A percentile compares a stretch with the other conserved stretches of the same genome.
Evolutionary conservation across 2,329 filamentous ascomycete genomes (phyloP).

Genomic region (Xylaria sp.): DNA sequence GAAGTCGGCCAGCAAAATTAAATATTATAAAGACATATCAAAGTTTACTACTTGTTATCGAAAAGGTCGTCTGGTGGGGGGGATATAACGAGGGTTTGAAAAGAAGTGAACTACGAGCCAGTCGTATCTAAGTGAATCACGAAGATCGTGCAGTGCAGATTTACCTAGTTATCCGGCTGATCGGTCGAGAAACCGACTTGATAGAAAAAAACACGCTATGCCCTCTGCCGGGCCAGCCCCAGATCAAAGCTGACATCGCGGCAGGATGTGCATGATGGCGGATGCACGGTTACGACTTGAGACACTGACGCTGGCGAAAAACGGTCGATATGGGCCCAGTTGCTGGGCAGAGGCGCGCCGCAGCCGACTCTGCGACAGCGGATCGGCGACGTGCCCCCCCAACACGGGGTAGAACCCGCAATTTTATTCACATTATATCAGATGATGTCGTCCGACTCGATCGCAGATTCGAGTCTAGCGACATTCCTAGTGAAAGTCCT

Average conservation of each 20-base stretch:
- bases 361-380: conserved; percentile 21
- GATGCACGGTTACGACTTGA: conserved; percentile 19
- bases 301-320: conserved; percentile 21
- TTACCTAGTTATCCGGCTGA: background rate
- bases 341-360: conserved; percentile 12
- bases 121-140: background rate
- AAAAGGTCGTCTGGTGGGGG: too few relatives aligned
- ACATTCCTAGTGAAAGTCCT: background rate
- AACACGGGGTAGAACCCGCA: background rate
- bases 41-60: background rate
- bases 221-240: background rate
- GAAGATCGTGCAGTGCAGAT: background rate
- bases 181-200: background rate
- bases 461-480: background rate
- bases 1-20: background rate
- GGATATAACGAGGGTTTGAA: too few relatives aligned
- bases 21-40: background rate
- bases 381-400: conserved; percentile 9
- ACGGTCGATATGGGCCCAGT: conserved; percentile 28
- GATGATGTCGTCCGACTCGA: background rate
- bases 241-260: background rate
- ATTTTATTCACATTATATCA: background rate
- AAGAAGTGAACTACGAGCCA: background rate
- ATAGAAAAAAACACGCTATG: background rate
- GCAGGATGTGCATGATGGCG: conserved; percentile 15